Percentiles rank a stretch among this genome's conserved stretches.
phyloP scores from a whole-genome alignment of 2,329 filamentous ascomycete species.

The Fusarium globosum region DNA sequence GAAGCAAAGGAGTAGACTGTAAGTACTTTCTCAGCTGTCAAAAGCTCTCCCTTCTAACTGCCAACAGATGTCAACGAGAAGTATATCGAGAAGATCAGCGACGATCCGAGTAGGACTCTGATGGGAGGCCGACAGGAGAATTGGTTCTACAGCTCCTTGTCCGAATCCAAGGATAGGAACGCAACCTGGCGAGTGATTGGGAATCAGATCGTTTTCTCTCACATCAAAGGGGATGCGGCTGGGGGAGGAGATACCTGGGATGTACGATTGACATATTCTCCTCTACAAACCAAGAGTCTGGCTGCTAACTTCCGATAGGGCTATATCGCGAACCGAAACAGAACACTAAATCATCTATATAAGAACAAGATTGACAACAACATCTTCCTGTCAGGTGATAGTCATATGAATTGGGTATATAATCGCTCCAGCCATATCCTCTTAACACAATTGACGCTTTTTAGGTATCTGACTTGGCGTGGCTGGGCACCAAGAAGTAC shows the following conservation, averaged over 20 bases:
- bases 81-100: not conserved
- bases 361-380: constrained; percentile 2
- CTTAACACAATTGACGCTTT: too few relatives aligned
- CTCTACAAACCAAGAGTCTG: fast-evolving
- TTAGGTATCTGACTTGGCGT: not conserved
- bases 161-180: not conserved
- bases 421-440: fast-evolving
- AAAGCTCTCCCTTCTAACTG: fast-evolving
- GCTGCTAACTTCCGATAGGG: not conserved
- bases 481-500: not conserved
- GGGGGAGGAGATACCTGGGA: not conserved
- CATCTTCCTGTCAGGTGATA: not conserved
- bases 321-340: constrained; percentile 1
- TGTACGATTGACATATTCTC: not conserved
- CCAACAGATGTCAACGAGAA: not conserved
- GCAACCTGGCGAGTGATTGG: constrained; percentile 4
- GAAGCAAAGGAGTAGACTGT: constrained; percentile 1
- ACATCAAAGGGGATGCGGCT: not conserved
- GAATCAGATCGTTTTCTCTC: constrained; percentile 1
- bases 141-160: constrained; percentile 8
- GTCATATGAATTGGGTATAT: constrained; percentile 3
- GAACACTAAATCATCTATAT: constrained; percentile 1
- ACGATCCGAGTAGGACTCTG: not conserved
- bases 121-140: not conserved
- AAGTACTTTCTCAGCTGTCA: fast-evolving